Base-by-base conservation (phyloP, 257 asterid species). In the Solanum pinnatisectum region DNA sequence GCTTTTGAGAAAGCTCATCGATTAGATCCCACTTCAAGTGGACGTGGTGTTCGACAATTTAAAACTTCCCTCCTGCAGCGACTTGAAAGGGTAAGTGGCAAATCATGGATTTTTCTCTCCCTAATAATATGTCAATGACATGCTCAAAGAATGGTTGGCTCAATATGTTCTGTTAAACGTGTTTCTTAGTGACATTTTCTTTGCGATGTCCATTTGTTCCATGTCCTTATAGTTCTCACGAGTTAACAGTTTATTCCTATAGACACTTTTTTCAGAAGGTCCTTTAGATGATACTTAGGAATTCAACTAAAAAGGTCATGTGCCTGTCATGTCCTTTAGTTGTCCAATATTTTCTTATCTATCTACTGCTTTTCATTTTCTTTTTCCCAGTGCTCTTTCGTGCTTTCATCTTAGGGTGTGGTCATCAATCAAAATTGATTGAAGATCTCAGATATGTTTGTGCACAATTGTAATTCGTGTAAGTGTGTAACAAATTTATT, bases 1-100 rank as follows among this genome's bases (percentile, higher is more conserved):
- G 99, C 99, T 88, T 96, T 96, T 89, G 98, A 95, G 87, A 96
- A 96, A 91, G 99, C 99, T 86, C 99, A 96, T 90, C 94, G 94
- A 87, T 88, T 96, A 94, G 99, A 96, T 89, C 99, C 99, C 85
- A 95, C 94, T 85, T 96, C 99, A 3, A 96, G 98, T 90, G 99
- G 99, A 79, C 98, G 99, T 87, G 99, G 99, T 89, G 99, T 96
- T 82, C 97, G 99, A 67, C 99, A 96, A 89, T 96, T 96, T 91
- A 96, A 96, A 93, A 96, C 99, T 35, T 98, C 99, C 88, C 98
- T 96, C 88, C 84, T 96, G 93, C 98, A 96, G 89, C 98, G 98
- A 15, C 94, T 96, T 87, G 99, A 96, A 91, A 93, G 98, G 93
- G 99, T 96, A 91, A 91, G 92, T 78, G 83, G 82, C 63, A 56